A percentile compares a stretch with the other conserved stretches of the same genome.
Evolutionary conservation across 176 grass and related monocot genomes (phyloP).

Genomic region (Aegilops longissima): DNA sequence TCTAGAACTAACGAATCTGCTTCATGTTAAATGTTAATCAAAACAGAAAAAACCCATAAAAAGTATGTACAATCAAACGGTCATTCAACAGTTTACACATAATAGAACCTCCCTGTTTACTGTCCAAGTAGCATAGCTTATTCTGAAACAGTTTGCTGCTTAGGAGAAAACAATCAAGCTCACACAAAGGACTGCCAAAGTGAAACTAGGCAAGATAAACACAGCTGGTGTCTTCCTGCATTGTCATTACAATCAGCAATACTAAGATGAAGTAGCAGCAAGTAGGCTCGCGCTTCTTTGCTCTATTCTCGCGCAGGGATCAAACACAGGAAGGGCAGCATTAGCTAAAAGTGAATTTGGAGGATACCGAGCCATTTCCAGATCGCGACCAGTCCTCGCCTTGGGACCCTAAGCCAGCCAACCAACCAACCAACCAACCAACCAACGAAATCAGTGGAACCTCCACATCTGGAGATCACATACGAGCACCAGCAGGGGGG

Average conservation of each 20-base stretch:
- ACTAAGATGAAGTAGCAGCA: not conserved
- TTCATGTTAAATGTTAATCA: not conserved
- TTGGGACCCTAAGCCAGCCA: conserved; percentile 15
- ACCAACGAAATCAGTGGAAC: conserved; percentile 22
- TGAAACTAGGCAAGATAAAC: not conserved
- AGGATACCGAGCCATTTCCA: conserved; percentile 1
- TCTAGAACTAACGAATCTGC: not conserved
- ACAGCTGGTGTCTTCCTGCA: not conserved
- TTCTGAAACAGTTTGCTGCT: not conserved
- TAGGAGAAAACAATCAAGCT: conserved; percentile 2
- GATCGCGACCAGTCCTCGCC: conserved; percentile 37
- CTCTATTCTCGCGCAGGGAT: not conserved
- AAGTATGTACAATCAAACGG: not conserved
- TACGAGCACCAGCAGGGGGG: not conserved
- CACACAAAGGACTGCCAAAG: not conserved
- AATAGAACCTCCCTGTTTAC: not conserved
- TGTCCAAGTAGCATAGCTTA: not conserved
- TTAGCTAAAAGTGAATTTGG: conserved; percentile 17
- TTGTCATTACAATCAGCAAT: not conserved
- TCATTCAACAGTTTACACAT: not conserved
- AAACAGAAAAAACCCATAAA: not conserved
- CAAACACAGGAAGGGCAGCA: not conserved
- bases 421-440: not conserved
- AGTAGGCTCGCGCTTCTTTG: not conserved
- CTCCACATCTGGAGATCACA: conserved; percentile 19